Evolutionary conservation across 345 rosid species (phyloP).

Genomic region (Trapa bicornis): DNA sequence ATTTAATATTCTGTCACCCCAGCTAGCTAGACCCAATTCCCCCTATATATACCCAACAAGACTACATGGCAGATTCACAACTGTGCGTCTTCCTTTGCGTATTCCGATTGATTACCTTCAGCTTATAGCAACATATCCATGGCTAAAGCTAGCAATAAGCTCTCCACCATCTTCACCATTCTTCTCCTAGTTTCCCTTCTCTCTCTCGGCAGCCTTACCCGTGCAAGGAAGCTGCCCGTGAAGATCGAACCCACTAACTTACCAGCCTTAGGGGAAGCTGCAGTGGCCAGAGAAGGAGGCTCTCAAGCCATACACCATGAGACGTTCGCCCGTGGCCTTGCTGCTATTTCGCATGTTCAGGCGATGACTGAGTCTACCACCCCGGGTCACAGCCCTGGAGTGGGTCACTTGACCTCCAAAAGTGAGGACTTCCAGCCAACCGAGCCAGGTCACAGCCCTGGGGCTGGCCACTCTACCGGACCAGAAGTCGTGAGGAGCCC

Average conservation of each 20-base stretch:
- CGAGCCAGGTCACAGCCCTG: conserved; percentile 45
- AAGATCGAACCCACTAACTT: not conserved
- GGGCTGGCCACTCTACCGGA: conserved; percentile 37
- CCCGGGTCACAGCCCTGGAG: conserved; percentile 7
- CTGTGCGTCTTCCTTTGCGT: not conserved
- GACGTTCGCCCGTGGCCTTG: not conserved
- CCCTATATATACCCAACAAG: not conserved
- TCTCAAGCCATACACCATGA: not conserved
- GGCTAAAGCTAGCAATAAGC: not conserved
- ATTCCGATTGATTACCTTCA: not conserved
- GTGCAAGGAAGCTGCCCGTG: not conserved
- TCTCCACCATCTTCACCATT: not conserved
- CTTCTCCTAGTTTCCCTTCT: not conserved
- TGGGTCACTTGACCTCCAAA: not conserved
- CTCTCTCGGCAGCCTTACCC: not conserved
- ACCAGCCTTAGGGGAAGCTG: not conserved
- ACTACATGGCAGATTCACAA: not conserved
- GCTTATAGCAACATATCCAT: not conserved
- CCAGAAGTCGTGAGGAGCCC: conserved; percentile 7
- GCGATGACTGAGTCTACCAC: not conserved
- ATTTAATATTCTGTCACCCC: not conserved
- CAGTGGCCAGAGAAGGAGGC: not conserved
- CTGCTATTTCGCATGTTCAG: not conserved
- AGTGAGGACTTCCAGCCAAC: conserved; percentile 27
- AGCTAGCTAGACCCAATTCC: not conserved